Percentiles rank a stretch among this genome's conserved stretches.
Conservation (phyloP, 768 basidiomycete species). For the Trametes cubensis region DNA sequence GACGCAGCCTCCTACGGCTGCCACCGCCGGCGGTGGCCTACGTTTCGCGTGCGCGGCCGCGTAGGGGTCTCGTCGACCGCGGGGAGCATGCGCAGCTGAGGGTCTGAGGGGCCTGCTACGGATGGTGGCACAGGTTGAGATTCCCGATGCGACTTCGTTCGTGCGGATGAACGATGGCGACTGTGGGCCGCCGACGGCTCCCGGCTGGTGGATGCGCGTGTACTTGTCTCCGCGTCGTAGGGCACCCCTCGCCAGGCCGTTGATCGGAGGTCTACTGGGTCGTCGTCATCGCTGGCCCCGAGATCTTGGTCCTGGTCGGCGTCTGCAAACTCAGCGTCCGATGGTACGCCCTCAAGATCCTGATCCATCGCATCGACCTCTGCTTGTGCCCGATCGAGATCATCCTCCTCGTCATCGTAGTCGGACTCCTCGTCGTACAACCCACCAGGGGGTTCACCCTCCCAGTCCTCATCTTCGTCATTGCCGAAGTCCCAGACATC, state of each 20-base stretch:
- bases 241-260: constrained; percentile 13
- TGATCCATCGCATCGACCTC: constrained; percentile 79
- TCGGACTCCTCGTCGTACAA: constrained; percentile 72
- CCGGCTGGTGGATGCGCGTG: constrained; percentile 16
- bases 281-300: constrained; percentile 35
- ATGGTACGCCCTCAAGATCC: constrained; percentile 46
- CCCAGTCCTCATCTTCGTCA: constrained; percentile 76
- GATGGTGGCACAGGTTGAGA: background rate
- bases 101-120: constrained; percentile 28
- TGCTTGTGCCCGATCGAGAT: constrained; percentile 54
- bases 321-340: constrained; percentile 57
- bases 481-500: constrained; percentile 91
- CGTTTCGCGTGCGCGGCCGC: constrained; percentile 54
- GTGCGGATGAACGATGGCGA: constrained; percentile 12
- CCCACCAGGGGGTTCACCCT: constrained; percentile 75
- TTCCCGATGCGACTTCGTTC: constrained; percentile 17
- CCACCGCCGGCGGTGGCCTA: constrained; percentile 53
- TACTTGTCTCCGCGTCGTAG: constrained; percentile 15
- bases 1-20: constrained; percentile 43
- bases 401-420: constrained; percentile 57
- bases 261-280: constrained; percentile 6
- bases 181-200: constrained; percentile 17
- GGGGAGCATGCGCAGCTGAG: constrained; percentile 41
- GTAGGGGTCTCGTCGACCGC: constrained; percentile 61
- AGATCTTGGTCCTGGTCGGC: constrained; percentile 61